Percentiles rank a stretch among this genome's conserved stretches.
These are phyloP conservation scores for Coemansia sp. DNA, from an alignment of 192 early-diverging fungal genomes.

Conservation along the genomic window DNA sequence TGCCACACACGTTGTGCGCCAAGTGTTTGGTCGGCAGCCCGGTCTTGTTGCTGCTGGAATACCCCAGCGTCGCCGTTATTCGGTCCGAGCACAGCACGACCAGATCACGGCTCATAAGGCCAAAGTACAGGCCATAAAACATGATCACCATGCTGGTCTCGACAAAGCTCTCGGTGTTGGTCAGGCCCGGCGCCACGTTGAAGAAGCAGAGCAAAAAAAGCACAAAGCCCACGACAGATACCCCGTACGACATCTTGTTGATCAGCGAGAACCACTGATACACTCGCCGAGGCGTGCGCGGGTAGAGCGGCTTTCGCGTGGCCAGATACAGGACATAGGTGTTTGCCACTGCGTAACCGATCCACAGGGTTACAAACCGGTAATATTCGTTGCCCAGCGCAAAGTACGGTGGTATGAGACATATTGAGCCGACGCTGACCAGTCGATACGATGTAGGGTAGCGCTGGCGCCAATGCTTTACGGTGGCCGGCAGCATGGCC, in stretches of 20 bases:
- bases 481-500: conserved; percentile 36
- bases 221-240: conserved; percentile 24
- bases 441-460: conserved; percentile 36
- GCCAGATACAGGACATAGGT: conserved; percentile 35
- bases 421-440: conserved; percentile 39
- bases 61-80: conserved; percentile 49
- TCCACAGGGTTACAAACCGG: conserved; percentile 38
- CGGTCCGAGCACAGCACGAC: conserved; percentile 44
- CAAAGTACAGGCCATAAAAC: conserved; percentile 52
- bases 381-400: conserved; percentile 28
- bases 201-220: conserved; percentile 39
- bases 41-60: conserved; percentile 15
- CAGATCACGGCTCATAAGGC: conserved; percentile 47
- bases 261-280: conserved; percentile 50
- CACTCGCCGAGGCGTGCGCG: conserved; percentile 38
- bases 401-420: conserved; percentile 46
- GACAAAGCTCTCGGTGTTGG: conserved; percentile 30
- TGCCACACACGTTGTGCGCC: conserved; percentile 32
- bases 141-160: conserved; percentile 20
- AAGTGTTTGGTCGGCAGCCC: conserved; percentile 35
- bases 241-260: conserved; percentile 44
- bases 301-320: conserved; percentile 32
- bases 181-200: conserved; percentile 36
- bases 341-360: conserved; percentile 27
- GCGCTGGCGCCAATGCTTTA: conserved; percentile 37